Evolutionary conservation across 768 basidiomycete genomes (phyloP).

Genomic region (Leccinellum luteum): DNA sequence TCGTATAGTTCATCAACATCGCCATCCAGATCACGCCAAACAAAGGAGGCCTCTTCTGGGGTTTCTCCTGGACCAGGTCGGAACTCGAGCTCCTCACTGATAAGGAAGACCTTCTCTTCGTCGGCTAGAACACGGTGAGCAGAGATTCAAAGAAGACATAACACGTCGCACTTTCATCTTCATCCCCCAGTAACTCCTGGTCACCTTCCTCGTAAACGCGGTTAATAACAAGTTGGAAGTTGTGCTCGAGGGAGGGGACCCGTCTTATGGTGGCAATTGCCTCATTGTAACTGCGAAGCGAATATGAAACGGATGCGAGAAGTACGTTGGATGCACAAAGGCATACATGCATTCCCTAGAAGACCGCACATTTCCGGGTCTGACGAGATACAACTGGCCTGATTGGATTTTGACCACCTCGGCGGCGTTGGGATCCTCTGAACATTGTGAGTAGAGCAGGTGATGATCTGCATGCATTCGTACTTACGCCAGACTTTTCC

Average conservation of each 20-base stretch:
- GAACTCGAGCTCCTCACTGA: slow-evolving; percentile 89
- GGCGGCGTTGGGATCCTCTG: slow-evolving; percentile 91
- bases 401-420: slow-evolving; percentile 94
- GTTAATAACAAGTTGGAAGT: slow-evolving; percentile 92
- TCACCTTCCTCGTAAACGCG: slow-evolving; percentile 97
- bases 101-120: slow-evolving; percentile 89
- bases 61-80: slow-evolving; percentile 65
- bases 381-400: slow-evolving; percentile 87
- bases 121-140: slow-evolving; percentile 56
- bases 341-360: slow-evolving; percentile 96
- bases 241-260: slow-evolving; percentile 70
- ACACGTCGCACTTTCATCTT: slow-evolving; percentile 73
- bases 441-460: slow-evolving; percentile 24
- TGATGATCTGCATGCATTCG: slow-evolving; percentile 13
- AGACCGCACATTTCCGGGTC: slow-evolving; percentile 87
- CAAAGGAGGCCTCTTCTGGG: slow-evolving; percentile 76
- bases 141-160: not conserved
- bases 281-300: slow-evolving; percentile 75
- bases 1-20: slow-evolving; percentile 94
- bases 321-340: not conserved
- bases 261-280: slow-evolving; percentile 93
- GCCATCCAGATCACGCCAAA: slow-evolving; percentile 90
- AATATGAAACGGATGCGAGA: slow-evolving; percentile 1
- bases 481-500: slow-evolving; percentile 94
- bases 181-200: slow-evolving; percentile 90